Conservation (phyloP, 1,284 basidiomycete genomes). For the Pseudozyma hubeiensis region DNA sequence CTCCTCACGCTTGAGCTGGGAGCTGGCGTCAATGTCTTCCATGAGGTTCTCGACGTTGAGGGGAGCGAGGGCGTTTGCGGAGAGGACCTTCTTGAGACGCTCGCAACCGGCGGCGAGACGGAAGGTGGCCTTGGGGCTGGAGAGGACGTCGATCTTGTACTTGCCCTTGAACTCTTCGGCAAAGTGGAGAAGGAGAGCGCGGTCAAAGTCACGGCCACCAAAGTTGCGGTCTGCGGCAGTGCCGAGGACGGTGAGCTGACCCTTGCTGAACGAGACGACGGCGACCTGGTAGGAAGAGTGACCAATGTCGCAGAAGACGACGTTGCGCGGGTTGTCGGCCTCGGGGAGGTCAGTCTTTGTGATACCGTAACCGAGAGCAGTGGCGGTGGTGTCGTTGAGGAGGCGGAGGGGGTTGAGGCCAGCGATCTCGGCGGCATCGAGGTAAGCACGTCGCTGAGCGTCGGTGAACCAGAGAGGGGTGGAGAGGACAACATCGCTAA, state of each 20-base stretch:
- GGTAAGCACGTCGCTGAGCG: slow-evolving; percentile 64
- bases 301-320: slow-evolving; percentile 68
- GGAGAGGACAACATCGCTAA: slow-evolving; percentile 67
- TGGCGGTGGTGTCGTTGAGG: slow-evolving; percentile 68
- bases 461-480: slow-evolving; percentile 68
- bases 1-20: slow-evolving; percentile 68
- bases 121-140: slow-evolving; percentile 68
- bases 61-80: slow-evolving; percentile 66
- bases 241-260: slow-evolving; percentile 67
- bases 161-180: slow-evolving; percentile 68
- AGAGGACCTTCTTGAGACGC: slow-evolving; percentile 68
- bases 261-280: slow-evolving; percentile 67
- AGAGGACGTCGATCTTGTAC: slow-evolving; percentile 68
- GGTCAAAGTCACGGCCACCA: slow-evolving; percentile 68
- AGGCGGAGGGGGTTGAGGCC: slow-evolving; percentile 67
- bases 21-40: slow-evolving; percentile 67
- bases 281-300: slow-evolving; percentile 68
- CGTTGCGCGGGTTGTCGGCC: slow-evolving; percentile 65
- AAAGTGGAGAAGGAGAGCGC: slow-evolving; percentile 67
- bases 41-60: slow-evolving; percentile 68
- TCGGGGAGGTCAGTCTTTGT: slow-evolving; percentile 68
- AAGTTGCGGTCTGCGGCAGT: slow-evolving; percentile 67
- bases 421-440: slow-evolving; percentile 67
- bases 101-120: slow-evolving; percentile 67
- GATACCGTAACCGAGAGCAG: slow-evolving; percentile 68